Base-by-base conservation (phyloP, 2,329 filamentous ascomycete genomes). In the Seiridium cupressi region DNA sequence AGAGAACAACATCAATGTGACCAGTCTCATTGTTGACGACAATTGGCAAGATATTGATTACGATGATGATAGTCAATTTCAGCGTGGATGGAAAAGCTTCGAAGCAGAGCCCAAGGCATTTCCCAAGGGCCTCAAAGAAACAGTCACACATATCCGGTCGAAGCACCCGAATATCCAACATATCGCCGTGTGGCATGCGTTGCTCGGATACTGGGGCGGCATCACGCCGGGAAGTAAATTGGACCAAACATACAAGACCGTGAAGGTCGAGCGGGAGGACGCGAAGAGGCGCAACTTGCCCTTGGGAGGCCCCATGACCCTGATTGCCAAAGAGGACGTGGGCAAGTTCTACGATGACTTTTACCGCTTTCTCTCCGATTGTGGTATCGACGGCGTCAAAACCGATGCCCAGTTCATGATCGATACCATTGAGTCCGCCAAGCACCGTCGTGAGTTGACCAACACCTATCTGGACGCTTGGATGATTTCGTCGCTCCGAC, bases 21-120 rank as follows among this genome's bases (percentile, higher is more conserved):
- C 87, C 0, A 96, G 88, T 68, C 81, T 99, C 2, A 97, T 98
- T 62, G 96, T 99, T 63, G 95, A 99, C 67, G 95, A 99, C 71
- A 96, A 96, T 68, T 99, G 95, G 95, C 93, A 97, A 74, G 86
- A 89, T 7, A 82, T 96, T 51, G 86, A 84, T 64, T 76, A 80
- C 36, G 66, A 70, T 32, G 80, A 81, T 0, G 69, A 79, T 4
- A 78, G 79, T 18, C 82, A 85, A 63, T 86, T 83, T 63, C 81
- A 84, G 55, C 76, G 84, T 60, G 84, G 88, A 34, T 96, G 91
- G 92, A 84, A 85, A 8, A 85, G 89, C 6, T 98, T 99, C 64
- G 93, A 98, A 70, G 95, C 94, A 0, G 91, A 96, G 60, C 82
- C 86, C 9, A 80, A 84, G 34, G 86, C 87, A 0, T 99, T 99